Evolutionary conservation across 176 grass and related monocot species (phyloP), one percentile per base, ranked within the genome.

Genomic region (Canna indica): DNA sequence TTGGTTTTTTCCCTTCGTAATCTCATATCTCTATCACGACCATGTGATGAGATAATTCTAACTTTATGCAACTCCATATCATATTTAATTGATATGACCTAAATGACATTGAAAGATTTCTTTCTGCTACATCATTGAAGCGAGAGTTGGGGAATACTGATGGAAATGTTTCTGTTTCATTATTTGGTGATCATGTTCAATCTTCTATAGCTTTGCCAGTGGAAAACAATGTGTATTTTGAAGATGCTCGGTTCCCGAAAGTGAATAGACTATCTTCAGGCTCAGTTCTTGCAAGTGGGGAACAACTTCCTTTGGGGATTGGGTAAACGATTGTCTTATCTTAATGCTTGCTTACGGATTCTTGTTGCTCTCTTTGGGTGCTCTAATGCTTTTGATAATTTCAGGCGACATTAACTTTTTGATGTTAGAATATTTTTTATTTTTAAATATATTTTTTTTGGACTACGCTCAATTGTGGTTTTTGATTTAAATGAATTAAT

Each of bases 181-280:
- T 86, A 74, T 70, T 24, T 75, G 83, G 82, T 61, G 83, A 92
- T 87, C 78, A 84, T 72, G 71, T 90, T 69, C 70, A 87, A 33
- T 60, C 81, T 75, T 91, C 88, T 79, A 81, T 96, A 77, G 85
- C 92, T 22, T 77, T 97, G 78, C 88, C 88, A 82, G 88, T 97
- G 71, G 84, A 79, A 42, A 17, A 85, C 45, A 88, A 97, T 92
- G 84, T 73, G 70, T 17, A 92, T 85, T 74, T 85, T 47, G 93
- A 97, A 67, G 83, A 76, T 71, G 72, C 77, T 83, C 56, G 48
- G 6, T 56, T 65, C 72, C 59, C 46, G 48, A 76, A 81, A 81
- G 76, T n/a, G 47, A 67, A 76, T 83, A 29, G 48, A 67, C 74
- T 96, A 89, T 78, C 92, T 83, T 32, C 89, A 71, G 83, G 79